These are phyloP conservation scores for Spatholobus suberectus DNA, from an alignment of 306 rosid species.

Conservation along the genomic window DNA sequence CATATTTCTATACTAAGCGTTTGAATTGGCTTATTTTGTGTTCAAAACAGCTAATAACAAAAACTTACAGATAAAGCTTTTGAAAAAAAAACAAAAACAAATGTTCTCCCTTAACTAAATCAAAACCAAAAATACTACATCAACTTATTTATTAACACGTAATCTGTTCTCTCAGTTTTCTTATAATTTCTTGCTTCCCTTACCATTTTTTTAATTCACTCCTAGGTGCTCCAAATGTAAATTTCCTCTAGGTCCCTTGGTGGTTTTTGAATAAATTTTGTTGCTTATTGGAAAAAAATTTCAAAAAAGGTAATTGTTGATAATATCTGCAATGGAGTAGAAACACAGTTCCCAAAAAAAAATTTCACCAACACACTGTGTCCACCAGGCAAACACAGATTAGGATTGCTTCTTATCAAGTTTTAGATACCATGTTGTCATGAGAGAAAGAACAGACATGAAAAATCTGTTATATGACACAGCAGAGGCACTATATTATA, in stretches of 20 bases:
- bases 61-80: not conserved
- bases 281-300: not conserved
- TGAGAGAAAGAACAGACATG: not conserved
- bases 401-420: not conserved
- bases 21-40: too few species aligned
- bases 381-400: not conserved
- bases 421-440: not conserved
- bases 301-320: not conserved
- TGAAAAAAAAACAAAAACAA: not conserved
- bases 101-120: not conserved
- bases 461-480: not conserved
- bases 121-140: not conserved
- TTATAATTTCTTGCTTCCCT: not conserved
- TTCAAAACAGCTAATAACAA: not conserved
- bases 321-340: not conserved
- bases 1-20: too few species aligned
- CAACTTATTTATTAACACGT: not conserved
- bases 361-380: not conserved
- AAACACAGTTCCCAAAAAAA: not conserved
- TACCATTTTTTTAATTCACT: not conserved
- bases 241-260: not conserved
- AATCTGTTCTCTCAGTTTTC: not conserved
- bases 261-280: not conserved
- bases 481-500: not conserved
- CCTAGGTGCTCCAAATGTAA: not conserved